Evolutionary conservation across 2,329 filamentous ascomycete genomes (phyloP).

Genomic region (Elsinoe batatas): DNA sequence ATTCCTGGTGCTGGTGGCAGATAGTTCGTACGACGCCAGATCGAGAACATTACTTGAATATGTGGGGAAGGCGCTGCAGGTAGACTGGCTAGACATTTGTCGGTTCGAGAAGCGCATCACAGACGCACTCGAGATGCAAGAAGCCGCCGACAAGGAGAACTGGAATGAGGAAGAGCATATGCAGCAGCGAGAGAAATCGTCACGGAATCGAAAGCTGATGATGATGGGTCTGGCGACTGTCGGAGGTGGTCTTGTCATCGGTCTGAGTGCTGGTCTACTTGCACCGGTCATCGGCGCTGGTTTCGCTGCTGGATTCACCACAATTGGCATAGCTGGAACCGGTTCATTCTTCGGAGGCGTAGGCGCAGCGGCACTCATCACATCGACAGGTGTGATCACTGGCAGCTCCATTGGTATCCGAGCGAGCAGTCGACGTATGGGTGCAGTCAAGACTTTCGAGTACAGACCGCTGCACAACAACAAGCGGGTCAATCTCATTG

Average conservation of each 20-base stretch:
- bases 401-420: conserved; percentile 77
- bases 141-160: conserved; percentile 85
- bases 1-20: conserved; percentile 92
- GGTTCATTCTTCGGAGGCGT: conserved; percentile 81
- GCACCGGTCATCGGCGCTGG: conserved; percentile 92
- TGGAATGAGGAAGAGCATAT: conserved; percentile 97
- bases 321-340: conserved; percentile 85
- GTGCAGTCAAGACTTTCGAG: conserved; percentile 91
- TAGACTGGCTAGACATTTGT: conserved; percentile 87
- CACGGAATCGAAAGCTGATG: conserved; percentile 72
- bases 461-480: conserved; percentile 96
- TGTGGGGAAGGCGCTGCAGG: conserved; percentile 68
- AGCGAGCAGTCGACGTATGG: conserved; percentile 78
- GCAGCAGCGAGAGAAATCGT: conserved; percentile 70
- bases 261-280: conserved; percentile 80
- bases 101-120: conserved; percentile 95
- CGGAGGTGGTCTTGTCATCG: conserved; percentile 88
- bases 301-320: conserved; percentile 87
- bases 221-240: conserved; percentile 97
- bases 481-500: conserved; percentile 89
- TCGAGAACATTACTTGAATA: conserved; percentile 75
- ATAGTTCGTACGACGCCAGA: conserved; percentile 83
- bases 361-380: conserved; percentile 88
- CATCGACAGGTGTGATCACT: conserved; percentile 74
- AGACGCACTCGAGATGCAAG: conserved; percentile 90